Evolutionary conservation across 1,284 basidiomycete genomes (phyloP).

Genomic region (Apiotrichum gamsii): DNA sequence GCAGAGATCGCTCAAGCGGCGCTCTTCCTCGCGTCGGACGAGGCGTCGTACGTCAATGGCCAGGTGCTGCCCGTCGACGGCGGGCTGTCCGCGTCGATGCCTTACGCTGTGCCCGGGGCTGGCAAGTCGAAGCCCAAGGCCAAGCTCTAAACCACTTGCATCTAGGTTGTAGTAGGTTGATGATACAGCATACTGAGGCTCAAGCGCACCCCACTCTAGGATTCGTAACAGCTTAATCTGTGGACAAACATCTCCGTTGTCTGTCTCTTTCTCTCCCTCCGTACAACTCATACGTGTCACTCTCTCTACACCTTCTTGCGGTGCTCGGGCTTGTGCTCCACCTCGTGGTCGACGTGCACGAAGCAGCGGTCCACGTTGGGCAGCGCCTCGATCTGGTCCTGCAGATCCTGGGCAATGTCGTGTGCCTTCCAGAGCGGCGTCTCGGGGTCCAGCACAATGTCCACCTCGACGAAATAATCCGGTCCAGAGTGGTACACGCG

Average conservation of each 20-base stretch:
- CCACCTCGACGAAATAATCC: conserved; percentile 88
- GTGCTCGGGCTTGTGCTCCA: conserved; percentile 57
- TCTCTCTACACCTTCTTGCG: conserved; percentile 4
- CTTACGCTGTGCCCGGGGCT: too few species aligned
- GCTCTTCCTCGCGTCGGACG: conserved; percentile 81
- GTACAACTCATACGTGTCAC: background rate
- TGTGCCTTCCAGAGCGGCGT: conserved; percentile 89
- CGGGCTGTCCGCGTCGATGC: conserved; percentile 67
- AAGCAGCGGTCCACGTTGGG: conserved; percentile 87
- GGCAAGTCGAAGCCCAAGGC: conserved; percentile 47
- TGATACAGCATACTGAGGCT: too few species aligned
- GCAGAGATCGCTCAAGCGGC: conserved; percentile 78
- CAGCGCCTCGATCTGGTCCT: conserved; percentile 87
- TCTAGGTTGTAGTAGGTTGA: too few species aligned
- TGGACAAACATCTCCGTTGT: too few species aligned
- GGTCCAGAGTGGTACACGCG: conserved; percentile 70
- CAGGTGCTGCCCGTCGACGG: conserved; percentile 83
- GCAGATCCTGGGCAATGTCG: conserved; percentile 82
- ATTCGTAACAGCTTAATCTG: too few species aligned
- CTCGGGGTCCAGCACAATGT: conserved; percentile 81
- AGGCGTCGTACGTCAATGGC: conserved; percentile 87
- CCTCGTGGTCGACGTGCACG: conserved; percentile 91
- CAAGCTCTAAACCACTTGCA: conserved; percentile 47
- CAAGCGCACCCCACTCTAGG: too few species aligned
- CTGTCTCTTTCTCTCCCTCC: too few species aligned